These are phyloP conservation scores for Metarhizium rileyi DNA, from an alignment of 2,329 filamentous ascomycete genomes.

Conservation along the genomic window DNA sequence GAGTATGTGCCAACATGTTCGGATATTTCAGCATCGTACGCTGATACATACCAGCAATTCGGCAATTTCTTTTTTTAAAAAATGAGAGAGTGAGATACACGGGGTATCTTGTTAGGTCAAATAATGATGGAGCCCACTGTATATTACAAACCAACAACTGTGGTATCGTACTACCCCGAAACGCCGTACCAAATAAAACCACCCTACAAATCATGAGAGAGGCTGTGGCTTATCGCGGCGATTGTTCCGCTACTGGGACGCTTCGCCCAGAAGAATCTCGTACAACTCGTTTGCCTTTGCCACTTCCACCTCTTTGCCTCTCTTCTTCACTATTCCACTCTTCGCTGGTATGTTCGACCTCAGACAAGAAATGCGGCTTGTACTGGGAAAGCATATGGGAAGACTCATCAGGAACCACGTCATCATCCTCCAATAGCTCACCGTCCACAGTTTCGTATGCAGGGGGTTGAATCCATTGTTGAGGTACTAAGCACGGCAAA, in stretches of 20 bases:
- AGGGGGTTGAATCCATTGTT: constrained; percentile 72
- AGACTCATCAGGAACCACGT: constrained; percentile 39
- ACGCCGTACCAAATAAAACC: constrained; percentile 4
- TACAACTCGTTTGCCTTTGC: constrained; percentile 34
- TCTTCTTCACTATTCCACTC: constrained; percentile 39
- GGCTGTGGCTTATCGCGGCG: constrained; percentile 24
- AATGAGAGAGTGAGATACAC: background rate
- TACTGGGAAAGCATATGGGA: constrained; percentile 46
- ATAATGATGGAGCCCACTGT: background rate
- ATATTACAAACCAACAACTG: constrained; percentile 9
- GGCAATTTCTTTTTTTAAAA: too few species aligned
- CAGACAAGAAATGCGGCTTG: constrained; percentile 21
- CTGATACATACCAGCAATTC: background rate
- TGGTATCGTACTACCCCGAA: constrained; percentile 7
- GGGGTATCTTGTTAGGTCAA: background rate
- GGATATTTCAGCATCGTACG: background rate
- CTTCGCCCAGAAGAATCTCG: constrained; percentile 41
- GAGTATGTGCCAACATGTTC: too few species aligned
- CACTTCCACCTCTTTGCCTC: constrained; percentile 26
- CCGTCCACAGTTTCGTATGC: constrained; percentile 66
- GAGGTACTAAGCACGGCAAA: constrained; percentile 71
- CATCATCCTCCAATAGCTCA: constrained; percentile 51
- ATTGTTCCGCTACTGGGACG: constrained; percentile 43
- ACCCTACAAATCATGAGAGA: background rate
- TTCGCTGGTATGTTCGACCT: constrained; percentile 16